Conservation (phyloP, 1,284 basidiomycete genomes). For the Chiua sp. region DNA sequence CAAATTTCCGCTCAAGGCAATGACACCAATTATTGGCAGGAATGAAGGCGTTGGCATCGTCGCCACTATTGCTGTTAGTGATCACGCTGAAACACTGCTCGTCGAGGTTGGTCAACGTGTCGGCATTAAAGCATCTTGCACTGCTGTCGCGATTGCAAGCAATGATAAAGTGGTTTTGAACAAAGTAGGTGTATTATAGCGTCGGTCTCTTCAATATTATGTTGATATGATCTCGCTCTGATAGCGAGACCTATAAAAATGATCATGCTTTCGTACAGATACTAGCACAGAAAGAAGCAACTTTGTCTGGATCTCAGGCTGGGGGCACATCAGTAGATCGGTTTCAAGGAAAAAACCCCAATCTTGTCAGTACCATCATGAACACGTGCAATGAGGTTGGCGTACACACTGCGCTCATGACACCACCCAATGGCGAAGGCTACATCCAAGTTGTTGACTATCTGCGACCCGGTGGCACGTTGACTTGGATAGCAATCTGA, state of each 20-base stretch:
- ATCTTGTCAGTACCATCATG: constrained; percentile 68
- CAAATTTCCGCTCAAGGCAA: constrained; percentile 76
- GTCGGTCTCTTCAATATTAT: not conserved
- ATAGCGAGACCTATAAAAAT: not conserved
- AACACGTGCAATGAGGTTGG: constrained; percentile 72
- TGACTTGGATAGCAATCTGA: constrained; percentile 83
- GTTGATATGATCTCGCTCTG: too few relatives aligned
- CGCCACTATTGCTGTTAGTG: constrained; percentile 83
- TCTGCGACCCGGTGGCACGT: constrained; percentile 62
- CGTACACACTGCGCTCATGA: constrained; percentile 77
- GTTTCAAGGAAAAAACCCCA: constrained; percentile 71
- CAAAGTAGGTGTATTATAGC: constrained; percentile 59
- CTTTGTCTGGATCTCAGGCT: constrained; percentile 70
- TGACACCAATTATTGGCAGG: constrained; percentile 82
- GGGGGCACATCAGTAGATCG: constrained; percentile 82
- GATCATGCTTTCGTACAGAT: constrained; percentile 42
- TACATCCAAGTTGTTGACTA: constrained; percentile 79
- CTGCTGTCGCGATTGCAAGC: constrained; percentile 75
- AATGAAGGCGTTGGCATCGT: constrained; percentile 83
- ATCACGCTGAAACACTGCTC: constrained; percentile 62
- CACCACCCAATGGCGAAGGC: constrained; percentile 61
- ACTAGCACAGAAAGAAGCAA: constrained; percentile 78
- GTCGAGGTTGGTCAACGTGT: constrained; percentile 82
- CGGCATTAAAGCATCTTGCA: constrained; percentile 90
- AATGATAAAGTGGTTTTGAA: constrained; percentile 75